phyloP scores from a whole-genome alignment of 2,329 filamentous ascomycete genomes.

The Alternaria hordeiaustralica region DNA sequence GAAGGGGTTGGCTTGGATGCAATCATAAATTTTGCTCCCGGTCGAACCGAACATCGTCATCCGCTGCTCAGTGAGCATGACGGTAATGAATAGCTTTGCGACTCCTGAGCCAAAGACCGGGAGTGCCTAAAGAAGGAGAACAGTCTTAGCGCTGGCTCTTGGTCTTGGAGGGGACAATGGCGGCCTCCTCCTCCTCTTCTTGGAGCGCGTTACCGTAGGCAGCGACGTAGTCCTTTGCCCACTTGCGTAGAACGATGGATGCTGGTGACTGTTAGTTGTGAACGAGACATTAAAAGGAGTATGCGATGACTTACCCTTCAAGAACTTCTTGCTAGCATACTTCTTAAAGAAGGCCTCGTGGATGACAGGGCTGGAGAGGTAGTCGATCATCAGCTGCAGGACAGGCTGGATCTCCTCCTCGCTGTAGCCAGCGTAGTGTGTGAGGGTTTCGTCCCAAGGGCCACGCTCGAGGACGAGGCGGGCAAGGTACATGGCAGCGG shows the following conservation, averaged over 20 bases:
- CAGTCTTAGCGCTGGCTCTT: slow-evolving; percentile 31
- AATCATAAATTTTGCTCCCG: slow-evolving; percentile 21
- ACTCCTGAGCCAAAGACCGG: slow-evolving; percentile 18
- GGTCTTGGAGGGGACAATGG: slow-evolving; percentile 24
- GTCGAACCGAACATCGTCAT: slow-evolving; percentile 12
- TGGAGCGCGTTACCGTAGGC: slow-evolving; percentile 41
- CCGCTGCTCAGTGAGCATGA: slow-evolving; percentile 9
- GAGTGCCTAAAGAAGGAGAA: slow-evolving; percentile 24
- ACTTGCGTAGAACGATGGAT: slow-evolving; percentile 87
- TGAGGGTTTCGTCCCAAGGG: slow-evolving; percentile 86
- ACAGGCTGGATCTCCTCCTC: slow-evolving; percentile 94
- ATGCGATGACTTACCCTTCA: slow-evolving; percentile 77
- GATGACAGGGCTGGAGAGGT: slow-evolving; percentile 84
- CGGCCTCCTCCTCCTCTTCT: slow-evolving; percentile 22
- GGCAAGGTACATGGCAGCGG: slow-evolving; percentile 92
- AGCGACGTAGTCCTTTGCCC: slow-evolving; percentile 77
- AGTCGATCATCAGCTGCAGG: slow-evolving; percentile 94
- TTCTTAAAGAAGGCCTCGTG: slow-evolving; percentile 99
- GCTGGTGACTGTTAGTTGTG: slow-evolving; percentile 59
- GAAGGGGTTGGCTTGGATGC: slow-evolving; percentile 33
- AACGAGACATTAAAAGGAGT: not conserved
- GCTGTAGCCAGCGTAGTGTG: slow-evolving; percentile 90
- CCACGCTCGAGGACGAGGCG: slow-evolving; percentile 90
- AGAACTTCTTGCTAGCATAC: slow-evolving; percentile 98
- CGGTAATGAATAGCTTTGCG: slow-evolving; percentile 14